Base-by-base conservation (phyloP, 345 rosid genomes). In the Gossypium bickii region DNA sequence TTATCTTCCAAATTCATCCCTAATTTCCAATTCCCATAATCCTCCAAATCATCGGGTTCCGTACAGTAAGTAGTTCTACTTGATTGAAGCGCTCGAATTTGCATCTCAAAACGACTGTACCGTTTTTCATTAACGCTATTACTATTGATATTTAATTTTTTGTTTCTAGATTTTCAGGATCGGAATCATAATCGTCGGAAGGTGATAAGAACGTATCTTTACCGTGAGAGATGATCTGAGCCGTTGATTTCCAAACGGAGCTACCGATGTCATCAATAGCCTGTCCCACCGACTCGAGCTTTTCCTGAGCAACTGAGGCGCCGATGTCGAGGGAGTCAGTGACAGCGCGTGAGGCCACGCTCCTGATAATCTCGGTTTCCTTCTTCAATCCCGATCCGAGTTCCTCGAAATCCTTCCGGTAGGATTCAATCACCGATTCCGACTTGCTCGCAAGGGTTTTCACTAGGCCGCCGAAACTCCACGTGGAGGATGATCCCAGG, bases 191-290 rank as follows among this genome's bases (percentile, higher is more conserved):
- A 58, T 76, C 82, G 47, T 74, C 71, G 12, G 83, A 63, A 55
- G 82, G 71, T 2, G 79, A 77, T 57, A 73, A 20, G 0, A 86
- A 70, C 66, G 85, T 78, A 24, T 79, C 87, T 83, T 80, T 92
- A 79, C 98, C 94, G 4, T 80, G 89, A 53, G 91, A 76, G 44
- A 94, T 84, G 71, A 94, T 88, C 83, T 78, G 79, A 13, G 94
- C 87, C 73, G 97, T 90, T 43, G 93, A 87, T 75, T 86, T 89
- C 90, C 89, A 86, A 12, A 93, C 88, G 71, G 93, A 77, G 82
- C 82, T 72, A 7, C 97, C 90, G 68, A 93, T 86, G 18, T 90
- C 97, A 60, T 92, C 98, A 61, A 93, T 84, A 20, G 89, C 90
- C 62, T 89, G 91, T 45, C 96, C 94, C 6, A 93, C 92, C 8